Percentiles rank a stretch among this genome's conserved stretches.
Conservation (phyloP, 192 early-diverging fungal genomes). For the Phycomyces blakesleeanus region DNA sequence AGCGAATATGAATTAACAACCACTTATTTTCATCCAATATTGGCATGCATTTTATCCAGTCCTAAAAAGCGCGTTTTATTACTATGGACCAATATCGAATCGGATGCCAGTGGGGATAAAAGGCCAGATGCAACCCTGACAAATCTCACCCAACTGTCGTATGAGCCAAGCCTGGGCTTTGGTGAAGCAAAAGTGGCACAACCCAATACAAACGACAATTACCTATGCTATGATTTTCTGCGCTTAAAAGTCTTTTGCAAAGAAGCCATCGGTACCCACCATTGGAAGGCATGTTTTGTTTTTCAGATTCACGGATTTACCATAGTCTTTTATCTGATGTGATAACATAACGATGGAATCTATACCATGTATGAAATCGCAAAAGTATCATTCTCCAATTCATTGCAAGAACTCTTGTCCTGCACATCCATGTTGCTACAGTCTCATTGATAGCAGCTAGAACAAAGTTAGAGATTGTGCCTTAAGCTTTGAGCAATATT, state of each 20-base stretch:
- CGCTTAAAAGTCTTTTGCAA: slow-evolving; percentile 13
- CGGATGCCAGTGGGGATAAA: background rate
- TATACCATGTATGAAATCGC: slow-evolving; percentile 17
- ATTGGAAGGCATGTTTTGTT: slow-evolving; percentile 9
- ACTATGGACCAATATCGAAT: slow-evolving; percentile 3
- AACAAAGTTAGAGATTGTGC: slow-evolving; percentile 6
- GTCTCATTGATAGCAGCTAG: slow-evolving; percentile 10
- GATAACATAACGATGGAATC: slow-evolving; percentile 6
- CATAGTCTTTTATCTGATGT: slow-evolving; percentile 15
- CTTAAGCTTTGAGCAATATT: slow-evolving; percentile 10
- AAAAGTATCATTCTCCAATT: slow-evolving; percentile 6
- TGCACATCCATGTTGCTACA: slow-evolving; percentile 7
- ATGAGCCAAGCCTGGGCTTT: slow-evolving; percentile 14
- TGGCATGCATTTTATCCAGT: background rate
- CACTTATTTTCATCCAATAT: slow-evolving; percentile 6
- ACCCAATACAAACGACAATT: slow-evolving; percentile 6
- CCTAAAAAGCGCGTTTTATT: slow-evolving; percentile 1
- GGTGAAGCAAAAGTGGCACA: slow-evolving; percentile 8
- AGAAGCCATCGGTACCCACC: slow-evolving; percentile 14
- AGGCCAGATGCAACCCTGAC: slow-evolving; percentile 6
- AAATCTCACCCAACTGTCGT: slow-evolving; percentile 11
- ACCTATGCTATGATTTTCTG: slow-evolving; percentile 10
- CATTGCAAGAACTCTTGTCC: slow-evolving; percentile 9
- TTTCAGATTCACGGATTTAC: slow-evolving; percentile 13
- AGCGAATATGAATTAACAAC: slow-evolving; percentile 5